Conservation (phyloP, 2,329 filamentous ascomycete species). For the Xylariaceae sp. region DNA sequence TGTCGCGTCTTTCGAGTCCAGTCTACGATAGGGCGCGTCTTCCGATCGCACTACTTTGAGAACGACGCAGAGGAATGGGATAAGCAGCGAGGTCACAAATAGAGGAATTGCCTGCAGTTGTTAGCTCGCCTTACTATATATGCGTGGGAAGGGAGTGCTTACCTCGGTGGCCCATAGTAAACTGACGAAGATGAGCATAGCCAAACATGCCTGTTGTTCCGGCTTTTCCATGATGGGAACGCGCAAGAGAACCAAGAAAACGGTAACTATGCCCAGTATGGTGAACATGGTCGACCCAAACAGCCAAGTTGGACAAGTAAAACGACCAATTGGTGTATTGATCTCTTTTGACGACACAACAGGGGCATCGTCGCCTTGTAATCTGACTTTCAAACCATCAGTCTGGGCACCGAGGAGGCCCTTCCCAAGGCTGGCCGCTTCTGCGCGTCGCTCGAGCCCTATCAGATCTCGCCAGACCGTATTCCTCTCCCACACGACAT, state of each 20-base stretch:
- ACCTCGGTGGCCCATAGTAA: slow-evolving; percentile 96
- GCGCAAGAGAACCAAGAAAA: slow-evolving; percentile 78
- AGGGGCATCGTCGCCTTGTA: slow-evolving; percentile 85
- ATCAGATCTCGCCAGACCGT: slow-evolving; percentile 99
- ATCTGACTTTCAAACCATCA: slow-evolving; percentile 69
- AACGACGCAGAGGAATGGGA: slow-evolving; percentile 91
- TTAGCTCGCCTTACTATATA: too few species aligned
- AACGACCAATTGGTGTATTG: slow-evolving; percentile 78
- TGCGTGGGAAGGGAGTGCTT: slow-evolving; percentile 38
- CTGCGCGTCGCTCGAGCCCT: slow-evolving; percentile 92
- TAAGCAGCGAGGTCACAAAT: slow-evolving; percentile 92
- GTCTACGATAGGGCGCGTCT: slow-evolving; percentile 67
- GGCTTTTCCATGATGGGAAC: slow-evolving; percentile 83
- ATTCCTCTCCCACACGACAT: slow-evolving; percentile 98
- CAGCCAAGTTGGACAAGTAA: slow-evolving; percentile 81
- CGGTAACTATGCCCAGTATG: slow-evolving; percentile 70
- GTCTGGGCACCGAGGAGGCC: slow-evolving; percentile 80
- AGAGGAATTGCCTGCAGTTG: slow-evolving; percentile 80
- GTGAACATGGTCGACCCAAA: slow-evolving; percentile 82
- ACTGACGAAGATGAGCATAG: slow-evolving; percentile 92
- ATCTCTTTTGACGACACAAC: slow-evolving; percentile 70
- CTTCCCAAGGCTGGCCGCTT: slow-evolving; percentile 89
- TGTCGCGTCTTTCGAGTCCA: slow-evolving; percentile 82
- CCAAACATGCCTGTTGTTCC: slow-evolving; percentile 95
- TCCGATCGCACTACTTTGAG: slow-evolving; percentile 84